These are phyloP conservation scores for Flaveria floridana DNA, from an alignment of 140 eudicot genomes.

Conservation along the genomic window DNA sequence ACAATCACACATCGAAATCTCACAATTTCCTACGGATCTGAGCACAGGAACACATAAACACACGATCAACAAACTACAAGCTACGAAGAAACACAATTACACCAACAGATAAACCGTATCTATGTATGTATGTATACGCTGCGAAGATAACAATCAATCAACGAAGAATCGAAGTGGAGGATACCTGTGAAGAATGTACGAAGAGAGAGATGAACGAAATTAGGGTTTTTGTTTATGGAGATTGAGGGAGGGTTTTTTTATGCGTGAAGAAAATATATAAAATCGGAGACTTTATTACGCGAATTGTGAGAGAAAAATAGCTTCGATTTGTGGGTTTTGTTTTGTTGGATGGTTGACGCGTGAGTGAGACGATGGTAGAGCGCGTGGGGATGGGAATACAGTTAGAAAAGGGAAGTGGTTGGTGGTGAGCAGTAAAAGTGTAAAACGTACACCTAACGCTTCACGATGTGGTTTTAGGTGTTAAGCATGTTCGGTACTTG, in stretches of 20 bases:
- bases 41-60: slow-evolving; percentile 24
- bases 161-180: slow-evolving; percentile 13
- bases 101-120: slow-evolving; percentile 14
- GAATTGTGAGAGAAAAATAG: slow-evolving; percentile 12
- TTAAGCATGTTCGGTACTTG: background rate
- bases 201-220: slow-evolving; percentile 28
- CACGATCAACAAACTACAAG: slow-evolving; percentile 20
- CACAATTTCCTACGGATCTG: slow-evolving; percentile 32
- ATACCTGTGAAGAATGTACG: slow-evolving; percentile 38
- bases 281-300: background rate
- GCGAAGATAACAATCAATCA: background rate
- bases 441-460: slow-evolving; percentile 34
- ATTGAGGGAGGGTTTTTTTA: slow-evolving; percentile 20
- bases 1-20: slow-evolving; percentile 21
- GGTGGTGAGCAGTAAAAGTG: slow-evolving; percentile 35
- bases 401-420: slow-evolving; percentile 38
- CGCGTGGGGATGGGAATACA: slow-evolving; percentile 32
- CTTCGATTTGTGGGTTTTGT: slow-evolving; percentile 12
- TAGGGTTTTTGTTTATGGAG: slow-evolving; percentile 42
- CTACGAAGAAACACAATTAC: background rate
- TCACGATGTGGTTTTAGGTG: background rate
- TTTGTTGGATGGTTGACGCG: slow-evolving; percentile 32
- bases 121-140: background rate
- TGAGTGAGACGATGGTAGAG: background rate
- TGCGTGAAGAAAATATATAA: background rate